Base-by-base conservation (phyloP, 176 grass and related monocot species). In the Eleusine coracana region DNA sequence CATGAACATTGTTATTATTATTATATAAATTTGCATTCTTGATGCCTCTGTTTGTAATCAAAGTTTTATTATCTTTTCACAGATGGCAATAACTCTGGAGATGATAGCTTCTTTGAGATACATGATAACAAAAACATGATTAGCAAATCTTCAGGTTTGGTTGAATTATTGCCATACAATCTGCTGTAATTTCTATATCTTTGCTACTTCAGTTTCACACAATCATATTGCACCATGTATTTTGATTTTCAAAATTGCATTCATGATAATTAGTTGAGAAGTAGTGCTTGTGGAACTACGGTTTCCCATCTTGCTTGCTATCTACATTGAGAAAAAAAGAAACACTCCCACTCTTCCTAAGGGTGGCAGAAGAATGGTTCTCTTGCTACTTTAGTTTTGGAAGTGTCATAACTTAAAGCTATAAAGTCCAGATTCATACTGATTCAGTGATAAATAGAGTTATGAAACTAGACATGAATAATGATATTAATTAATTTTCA, bases 21-120 rank as follows among this genome's bases (percentile, higher is more conserved):
- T 48, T 60, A 39, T 69, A 39, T 2, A 75, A 75, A 28, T 84
- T 79, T 64, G 44, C 6, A 66, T 63, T 69, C 75, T 59, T 12
- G 23, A 67, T 63, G 38, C 17, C 39, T 27, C 28, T 67, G 52
- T 55, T 56, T 77, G 18, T 16, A 68, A 42, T 77, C 45, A 55
- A 23, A 60, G 20, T 74, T 40, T 77, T 72, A 46, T 41, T 59
- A 51, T 74, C 52, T 83, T 72, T 84, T 60, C 74, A 37, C 61
- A 94, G 86, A 91, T 84, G 70, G 79, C 63, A 82, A 41, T 78
- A 70, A 86, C 48, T 66, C 60, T 21, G 65, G 63, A 82, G 55
- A 65, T 50, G 68, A 48, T 68, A 61, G 63, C 34, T 91, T 86
- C 54, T 66, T 70, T 73, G 75, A 91, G 82, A 44, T 83, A 9